Conservation (phyloP, 2,329 filamentous ascomycete genomes). For the Fusarium tanahbumbuense region DNA sequence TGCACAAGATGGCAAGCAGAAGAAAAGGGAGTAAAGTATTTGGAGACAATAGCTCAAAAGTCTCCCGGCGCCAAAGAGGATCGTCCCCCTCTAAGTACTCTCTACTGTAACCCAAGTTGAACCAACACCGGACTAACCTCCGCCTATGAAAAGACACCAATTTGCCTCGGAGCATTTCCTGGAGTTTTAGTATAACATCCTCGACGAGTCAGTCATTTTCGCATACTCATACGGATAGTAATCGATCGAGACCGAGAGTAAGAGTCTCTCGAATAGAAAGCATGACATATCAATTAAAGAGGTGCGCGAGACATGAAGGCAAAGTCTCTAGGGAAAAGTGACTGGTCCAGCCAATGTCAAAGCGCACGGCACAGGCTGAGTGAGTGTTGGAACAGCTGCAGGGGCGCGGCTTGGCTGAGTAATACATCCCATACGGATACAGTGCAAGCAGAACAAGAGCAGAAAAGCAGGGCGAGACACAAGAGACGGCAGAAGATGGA, state of each 20-base stretch:
- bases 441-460: background rate
- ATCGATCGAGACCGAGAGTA: background rate
- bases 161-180: background rate
- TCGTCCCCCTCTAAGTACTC: slow-evolving; percentile 5
- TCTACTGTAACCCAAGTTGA: background rate
- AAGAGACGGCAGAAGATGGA: background rate
- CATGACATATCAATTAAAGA: background rate
- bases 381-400: slow-evolving; percentile 19
- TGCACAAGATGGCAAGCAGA: background rate
- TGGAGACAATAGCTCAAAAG: slow-evolving; percentile 12
- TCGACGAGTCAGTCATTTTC: slow-evolving; percentile 5
- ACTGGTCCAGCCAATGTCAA: slow-evolving; percentile 21
- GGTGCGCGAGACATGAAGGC: background rate
- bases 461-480: background rate
- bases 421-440: background rate
- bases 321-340: background rate
- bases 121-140: background rate
- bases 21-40: background rate
- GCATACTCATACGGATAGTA: background rate
- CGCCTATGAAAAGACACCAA: background rate
- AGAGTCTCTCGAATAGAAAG: background rate
- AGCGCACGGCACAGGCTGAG: slow-evolving; percentile 35
- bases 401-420: slow-evolving; percentile 19
- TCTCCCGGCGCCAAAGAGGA: slow-evolving; percentile 28
- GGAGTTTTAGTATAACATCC: background rate